These are phyloP conservation scores for Saccharum spontaneum DNA, from an alignment of 176 grass and related monocot species.

Conservation along the genomic window DNA sequence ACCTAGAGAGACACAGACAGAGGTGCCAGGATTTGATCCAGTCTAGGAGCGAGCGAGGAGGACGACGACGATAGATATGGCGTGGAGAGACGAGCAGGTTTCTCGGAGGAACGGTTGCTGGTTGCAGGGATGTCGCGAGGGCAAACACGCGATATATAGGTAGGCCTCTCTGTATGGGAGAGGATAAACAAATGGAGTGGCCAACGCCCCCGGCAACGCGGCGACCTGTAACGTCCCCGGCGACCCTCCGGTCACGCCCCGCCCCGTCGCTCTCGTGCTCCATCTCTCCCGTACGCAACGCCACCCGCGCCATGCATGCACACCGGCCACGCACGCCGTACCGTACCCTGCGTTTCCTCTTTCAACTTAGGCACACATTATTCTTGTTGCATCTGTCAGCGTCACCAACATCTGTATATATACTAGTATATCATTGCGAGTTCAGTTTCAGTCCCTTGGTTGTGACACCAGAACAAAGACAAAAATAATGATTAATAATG, in stretches of 20 bases:
- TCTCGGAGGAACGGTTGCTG: constrained; percentile 27
- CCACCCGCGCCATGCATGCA: not conserved
- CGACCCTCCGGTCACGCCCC: not conserved
- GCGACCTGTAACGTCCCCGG: constrained; percentile 13
- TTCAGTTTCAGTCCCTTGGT: no score
- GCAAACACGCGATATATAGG: constrained; percentile 15
- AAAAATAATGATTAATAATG: no score
- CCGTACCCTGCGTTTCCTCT: not conserved
- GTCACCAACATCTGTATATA: not conserved
- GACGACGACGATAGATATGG: not conserved
- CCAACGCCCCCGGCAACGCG: constrained; percentile 37
- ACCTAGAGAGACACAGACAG: no score
- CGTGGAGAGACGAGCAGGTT: constrained; percentile 4
- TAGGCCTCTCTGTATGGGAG: not conserved
- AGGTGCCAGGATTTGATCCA: not conserved
- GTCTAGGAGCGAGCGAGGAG: not conserved
- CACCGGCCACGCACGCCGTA: not conserved
- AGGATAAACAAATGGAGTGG: constrained; percentile 15
- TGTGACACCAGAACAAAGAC: no score
- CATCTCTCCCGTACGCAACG: constrained; percentile 26
- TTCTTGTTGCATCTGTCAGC: constrained; percentile 1
- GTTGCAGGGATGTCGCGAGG: not conserved
- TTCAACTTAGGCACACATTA: not conserved
- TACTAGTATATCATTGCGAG: no score
- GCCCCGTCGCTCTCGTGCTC: not conserved